Percentiles rank a stretch among this genome's conserved stretches.
These are phyloP conservation scores for Flammula alnicola DNA, from an alignment of 1,284 basidiomycete genomes.

Conservation along the genomic window DNA sequence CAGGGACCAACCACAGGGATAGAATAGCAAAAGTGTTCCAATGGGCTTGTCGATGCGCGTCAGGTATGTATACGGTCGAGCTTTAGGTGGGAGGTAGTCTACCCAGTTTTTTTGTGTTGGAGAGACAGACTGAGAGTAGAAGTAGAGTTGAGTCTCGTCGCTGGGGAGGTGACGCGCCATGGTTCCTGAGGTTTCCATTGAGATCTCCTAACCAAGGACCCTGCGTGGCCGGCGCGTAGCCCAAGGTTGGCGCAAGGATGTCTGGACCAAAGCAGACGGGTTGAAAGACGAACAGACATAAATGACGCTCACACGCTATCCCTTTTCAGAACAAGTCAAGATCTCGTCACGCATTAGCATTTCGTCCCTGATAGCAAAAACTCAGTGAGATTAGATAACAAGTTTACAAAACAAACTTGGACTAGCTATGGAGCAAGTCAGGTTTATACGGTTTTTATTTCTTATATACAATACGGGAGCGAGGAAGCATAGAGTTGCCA, in stretches of 20 bases:
- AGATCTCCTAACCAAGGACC: not conserved
- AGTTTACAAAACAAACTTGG: no score
- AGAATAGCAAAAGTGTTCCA: conserved; percentile 89
- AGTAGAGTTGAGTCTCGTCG: conserved; percentile 1
- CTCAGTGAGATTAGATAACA: conserved; percentile 3
- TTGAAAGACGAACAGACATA: conserved; percentile 1
- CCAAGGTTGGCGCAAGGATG: not conserved
- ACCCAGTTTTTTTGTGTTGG: conserved; percentile 58
- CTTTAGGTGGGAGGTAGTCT: conserved; percentile 60
- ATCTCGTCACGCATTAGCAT: not conserved
- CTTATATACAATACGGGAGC: no score
- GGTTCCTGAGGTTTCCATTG: not conserved
- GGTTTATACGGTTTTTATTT: no score
- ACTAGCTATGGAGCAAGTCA: no score
- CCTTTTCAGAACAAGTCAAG: no score
- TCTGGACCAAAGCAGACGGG: not conserved
- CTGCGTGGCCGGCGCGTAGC: not conserved
- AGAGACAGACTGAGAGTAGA: conserved; percentile 4
- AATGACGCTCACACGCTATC: not conserved
- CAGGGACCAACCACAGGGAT: conserved; percentile 82
- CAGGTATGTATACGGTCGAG: conserved; percentile 84
- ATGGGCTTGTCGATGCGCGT: conserved; percentile 95
- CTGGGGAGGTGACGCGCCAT: not conserved
- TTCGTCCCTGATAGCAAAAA: not conserved
- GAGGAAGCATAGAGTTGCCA: conserved; percentile 7